phyloP scores from a whole-genome alignment of 257 asterid genomes.

The Solanum dulcamara region DNA sequence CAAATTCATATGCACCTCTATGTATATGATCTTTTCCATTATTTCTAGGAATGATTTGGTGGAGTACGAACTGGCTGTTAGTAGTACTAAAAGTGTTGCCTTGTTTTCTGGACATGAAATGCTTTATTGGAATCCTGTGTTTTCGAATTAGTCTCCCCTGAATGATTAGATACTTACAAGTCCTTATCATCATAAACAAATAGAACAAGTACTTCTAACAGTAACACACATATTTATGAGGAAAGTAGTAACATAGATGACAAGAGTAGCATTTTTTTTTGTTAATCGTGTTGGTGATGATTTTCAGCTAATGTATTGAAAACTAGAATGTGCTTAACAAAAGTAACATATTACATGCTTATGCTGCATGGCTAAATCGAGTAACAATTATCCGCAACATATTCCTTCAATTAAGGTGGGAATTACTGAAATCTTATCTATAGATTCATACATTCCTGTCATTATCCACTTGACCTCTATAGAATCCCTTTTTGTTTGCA shows the following conservation, averaged over 20 bases:
- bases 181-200: not conserved
- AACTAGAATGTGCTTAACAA: no score
- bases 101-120: not conserved
- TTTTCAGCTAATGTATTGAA: no score
- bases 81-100: not conserved
- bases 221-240: not conserved
- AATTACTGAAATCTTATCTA: not conserved
- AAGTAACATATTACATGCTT: no score
- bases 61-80: not conserved
- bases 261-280: not conserved
- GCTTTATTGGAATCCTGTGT: not conserved
- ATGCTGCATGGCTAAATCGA: no score
- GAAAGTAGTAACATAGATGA: not conserved
- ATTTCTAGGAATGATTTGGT: not conserved
- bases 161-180: not conserved
- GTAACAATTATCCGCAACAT: no score
- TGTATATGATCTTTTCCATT: not conserved
- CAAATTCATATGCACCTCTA: not conserved
- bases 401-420: no score
- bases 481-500: slow-evolving; percentile 2
- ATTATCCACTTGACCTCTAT: not conserved
- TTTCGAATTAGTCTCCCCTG: not conserved
- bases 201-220: not conserved
- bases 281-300: not conserved
- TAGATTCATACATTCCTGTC: not conserved